These are phyloP conservation scores for Oropetium thomaeum DNA, from an alignment of 176 grass and related monocot genomes.

Conservation along the genomic window DNA sequence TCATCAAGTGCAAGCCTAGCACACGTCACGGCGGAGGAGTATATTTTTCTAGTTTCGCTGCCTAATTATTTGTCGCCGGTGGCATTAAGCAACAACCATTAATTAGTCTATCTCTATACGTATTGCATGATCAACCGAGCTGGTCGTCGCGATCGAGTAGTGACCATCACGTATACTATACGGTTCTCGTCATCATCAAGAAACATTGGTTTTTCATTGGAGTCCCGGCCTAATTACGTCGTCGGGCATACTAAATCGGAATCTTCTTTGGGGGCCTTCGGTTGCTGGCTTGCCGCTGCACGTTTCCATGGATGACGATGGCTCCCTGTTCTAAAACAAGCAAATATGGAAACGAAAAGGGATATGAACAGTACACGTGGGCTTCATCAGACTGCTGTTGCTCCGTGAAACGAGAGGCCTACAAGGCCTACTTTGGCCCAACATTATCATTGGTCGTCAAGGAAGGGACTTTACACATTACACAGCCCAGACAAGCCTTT, in stretches of 20 bases:
- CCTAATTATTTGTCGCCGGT: neutral
- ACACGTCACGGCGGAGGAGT: slow-evolving; percentile 9
- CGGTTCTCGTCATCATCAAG: neutral
- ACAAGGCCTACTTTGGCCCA: neutral
- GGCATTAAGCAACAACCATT: neutral
- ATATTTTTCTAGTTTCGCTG: neutral
- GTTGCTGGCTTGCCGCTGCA: no score
- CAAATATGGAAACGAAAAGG: neutral
- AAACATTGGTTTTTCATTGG: no score
- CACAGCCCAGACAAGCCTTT: neutral
- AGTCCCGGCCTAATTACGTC: neutral
- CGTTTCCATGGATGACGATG: no score
- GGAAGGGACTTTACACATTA: neutral
- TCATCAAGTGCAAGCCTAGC: slow-evolving; percentile 12
- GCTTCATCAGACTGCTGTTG: neutral
- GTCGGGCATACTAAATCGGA: no score
- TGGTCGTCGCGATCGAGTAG: neutral
- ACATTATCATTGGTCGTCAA: no score
- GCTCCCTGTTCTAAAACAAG: neutral
- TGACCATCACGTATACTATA: slow-evolving; percentile 24
- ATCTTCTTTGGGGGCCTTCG: no score
- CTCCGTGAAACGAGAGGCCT: neutral
- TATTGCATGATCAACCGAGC: neutral
- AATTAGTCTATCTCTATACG: neutral
- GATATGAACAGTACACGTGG: neutral